Conservation (phyloP, 2,329 filamentous ascomycete species). For the Colletotrichum tropicale region DNA sequence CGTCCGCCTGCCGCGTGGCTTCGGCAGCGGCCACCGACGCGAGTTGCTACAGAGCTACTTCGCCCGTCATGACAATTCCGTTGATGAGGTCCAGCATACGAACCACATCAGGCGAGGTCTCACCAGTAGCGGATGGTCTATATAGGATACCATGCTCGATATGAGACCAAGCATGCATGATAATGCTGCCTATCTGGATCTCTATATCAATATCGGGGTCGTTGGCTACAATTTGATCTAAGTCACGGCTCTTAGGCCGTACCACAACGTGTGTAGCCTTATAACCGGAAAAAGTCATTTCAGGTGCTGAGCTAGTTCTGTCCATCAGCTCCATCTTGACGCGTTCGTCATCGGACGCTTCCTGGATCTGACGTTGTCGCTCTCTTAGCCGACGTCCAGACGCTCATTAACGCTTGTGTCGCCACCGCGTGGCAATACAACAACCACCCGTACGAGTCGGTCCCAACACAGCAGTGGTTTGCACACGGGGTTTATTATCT, state of each 20-base stretch:
- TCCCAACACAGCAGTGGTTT: neutral
- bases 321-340: neutral
- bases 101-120: neutral
- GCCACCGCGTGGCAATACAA: neutral
- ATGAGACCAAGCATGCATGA: neutral
- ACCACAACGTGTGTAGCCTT: neutral
- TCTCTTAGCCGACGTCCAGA: neutral
- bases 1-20: neutral
- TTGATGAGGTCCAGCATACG: neutral
- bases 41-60: neutral
- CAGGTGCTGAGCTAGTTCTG: neutral
- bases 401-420: neutral
- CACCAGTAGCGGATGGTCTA: neutral
- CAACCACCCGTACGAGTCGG: neutral
- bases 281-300: neutral
- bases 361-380: neutral
- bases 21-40: neutral
- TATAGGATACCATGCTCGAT: neutral
- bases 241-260: neutral
- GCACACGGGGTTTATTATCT: neutral
- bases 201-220: neutral
- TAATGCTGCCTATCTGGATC: neutral
- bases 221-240: neutral
- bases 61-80: neutral
- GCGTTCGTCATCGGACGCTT: neutral